These are phyloP conservation scores for Rhizophora apiculata DNA, from an alignment of 345 rosid species.

Conservation along the genomic window DNA sequence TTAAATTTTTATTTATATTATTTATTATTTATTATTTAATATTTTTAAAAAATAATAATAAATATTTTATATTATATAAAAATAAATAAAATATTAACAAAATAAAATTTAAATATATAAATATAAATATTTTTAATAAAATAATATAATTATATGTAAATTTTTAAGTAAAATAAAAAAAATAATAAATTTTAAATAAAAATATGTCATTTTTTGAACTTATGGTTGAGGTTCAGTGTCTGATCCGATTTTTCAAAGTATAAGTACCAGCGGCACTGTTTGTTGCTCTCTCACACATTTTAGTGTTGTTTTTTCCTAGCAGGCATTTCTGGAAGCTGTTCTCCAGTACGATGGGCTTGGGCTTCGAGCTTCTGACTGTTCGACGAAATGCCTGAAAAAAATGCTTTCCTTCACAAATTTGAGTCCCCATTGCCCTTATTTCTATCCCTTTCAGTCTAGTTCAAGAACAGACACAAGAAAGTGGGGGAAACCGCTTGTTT, in stretches of 20 bases:
- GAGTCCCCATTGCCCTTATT: conserved; percentile 19
- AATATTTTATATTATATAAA: too few relatives aligned
- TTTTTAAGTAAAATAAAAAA: too few relatives aligned
- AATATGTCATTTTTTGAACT: too few relatives aligned
- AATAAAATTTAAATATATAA: too few relatives aligned
- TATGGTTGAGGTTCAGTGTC: too few relatives aligned
- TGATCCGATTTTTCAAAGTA: too few relatives aligned
- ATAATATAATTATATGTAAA: too few relatives aligned
- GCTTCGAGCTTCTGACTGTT: conserved; percentile 30
- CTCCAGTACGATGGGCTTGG: background rate
- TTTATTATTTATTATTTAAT: too few relatives aligned
- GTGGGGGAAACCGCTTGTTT: conserved; percentile 7
- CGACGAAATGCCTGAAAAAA: conserved; percentile 89
- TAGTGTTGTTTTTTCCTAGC: background rate
- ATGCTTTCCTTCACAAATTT: conserved; percentile 50
- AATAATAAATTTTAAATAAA: background rate
- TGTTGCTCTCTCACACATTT: conserved; percentile 44
- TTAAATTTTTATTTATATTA: too few relatives aligned
- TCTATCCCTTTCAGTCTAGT: conserved; percentile 6
- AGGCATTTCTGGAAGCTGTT: background rate
- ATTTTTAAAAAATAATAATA: too few relatives aligned
- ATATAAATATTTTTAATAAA: too few relatives aligned
- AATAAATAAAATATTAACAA: too few relatives aligned
- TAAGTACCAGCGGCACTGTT: conserved; percentile 36
- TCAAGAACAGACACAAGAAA: background rate